These are phyloP conservation scores for Eleusine coracana DNA, from an alignment of 176 grass and related monocot genomes.

Conservation along the genomic window DNA sequence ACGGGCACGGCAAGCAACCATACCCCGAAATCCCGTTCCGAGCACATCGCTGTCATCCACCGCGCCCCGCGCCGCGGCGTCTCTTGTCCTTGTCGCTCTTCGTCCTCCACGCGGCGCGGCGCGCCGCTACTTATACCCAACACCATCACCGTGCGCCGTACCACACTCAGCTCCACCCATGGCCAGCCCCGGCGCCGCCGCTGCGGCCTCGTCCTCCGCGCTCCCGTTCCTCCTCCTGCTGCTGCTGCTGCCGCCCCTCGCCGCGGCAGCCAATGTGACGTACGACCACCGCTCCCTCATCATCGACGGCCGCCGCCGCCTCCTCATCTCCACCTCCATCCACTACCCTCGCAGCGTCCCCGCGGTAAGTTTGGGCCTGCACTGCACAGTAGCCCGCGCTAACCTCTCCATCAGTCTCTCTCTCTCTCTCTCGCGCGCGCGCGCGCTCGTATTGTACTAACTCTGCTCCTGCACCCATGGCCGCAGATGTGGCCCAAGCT, in stretches of 20 bases:
- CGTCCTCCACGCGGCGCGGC: constrained; percentile 13
- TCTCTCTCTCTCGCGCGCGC: background rate
- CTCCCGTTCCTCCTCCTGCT: constrained; percentile 42
- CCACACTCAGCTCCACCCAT: constrained; percentile 39
- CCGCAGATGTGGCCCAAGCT: constrained; percentile 95
- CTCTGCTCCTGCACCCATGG: background rate
- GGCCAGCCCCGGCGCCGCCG: constrained; percentile 23
- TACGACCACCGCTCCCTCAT: constrained; percentile 95
- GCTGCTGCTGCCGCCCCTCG: constrained; percentile 14
- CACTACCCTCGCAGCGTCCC: constrained; percentile 99
- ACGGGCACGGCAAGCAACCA: background rate
- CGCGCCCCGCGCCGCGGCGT: background rate
- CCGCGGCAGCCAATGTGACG: constrained; percentile 59
- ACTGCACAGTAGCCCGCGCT: background rate
- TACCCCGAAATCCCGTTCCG: constrained; percentile 7
- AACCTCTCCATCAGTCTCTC: background rate
- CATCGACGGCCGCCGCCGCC: constrained; percentile 80
- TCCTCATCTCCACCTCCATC: constrained; percentile 97
- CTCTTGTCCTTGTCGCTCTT: background rate
- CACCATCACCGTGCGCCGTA: background rate
- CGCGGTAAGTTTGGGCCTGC: constrained; percentile 38
- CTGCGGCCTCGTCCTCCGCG: background rate
- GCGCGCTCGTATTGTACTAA: background rate
- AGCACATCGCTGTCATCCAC: constrained; percentile 35
- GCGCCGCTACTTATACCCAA: constrained; percentile 39